Conservation (phyloP, 2,329 filamentous ascomycete genomes). For the Xylariomycetidae sp. region DNA sequence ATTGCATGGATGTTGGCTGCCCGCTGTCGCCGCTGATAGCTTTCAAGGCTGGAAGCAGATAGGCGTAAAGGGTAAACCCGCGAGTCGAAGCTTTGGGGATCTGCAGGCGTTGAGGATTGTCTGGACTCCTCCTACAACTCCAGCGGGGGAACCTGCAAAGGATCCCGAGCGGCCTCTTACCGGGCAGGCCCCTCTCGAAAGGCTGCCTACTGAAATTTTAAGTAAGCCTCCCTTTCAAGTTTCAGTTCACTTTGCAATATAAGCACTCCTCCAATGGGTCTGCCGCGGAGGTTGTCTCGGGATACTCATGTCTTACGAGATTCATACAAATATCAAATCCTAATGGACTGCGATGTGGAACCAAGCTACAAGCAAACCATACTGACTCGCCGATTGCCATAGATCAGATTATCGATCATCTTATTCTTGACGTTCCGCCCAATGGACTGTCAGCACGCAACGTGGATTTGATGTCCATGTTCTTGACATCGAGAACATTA, state of each 20-base stretch:
- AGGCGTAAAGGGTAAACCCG: slow-evolving; percentile 52
- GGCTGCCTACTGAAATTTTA: slow-evolving; percentile 64
- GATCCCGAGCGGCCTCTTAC: slow-evolving; percentile 30
- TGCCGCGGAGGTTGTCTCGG: too few species aligned
- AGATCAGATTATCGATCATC: slow-evolving; percentile 71
- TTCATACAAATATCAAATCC: too few species aligned
- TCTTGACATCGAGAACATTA: slow-evolving; percentile 70
- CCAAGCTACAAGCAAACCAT: too few species aligned
- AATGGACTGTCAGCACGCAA: slow-evolving; percentile 74
- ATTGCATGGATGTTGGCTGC: slow-evolving; percentile 55
- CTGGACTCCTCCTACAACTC: slow-evolving; percentile 41
- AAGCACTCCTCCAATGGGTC: too few species aligned
- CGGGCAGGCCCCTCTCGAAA: slow-evolving; percentile 59
- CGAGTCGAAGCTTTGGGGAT: slow-evolving; percentile 59
- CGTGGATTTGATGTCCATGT: slow-evolving; percentile 69
- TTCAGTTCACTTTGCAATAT: slow-evolving; percentile 11
- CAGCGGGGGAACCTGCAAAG: slow-evolving; percentile 25
- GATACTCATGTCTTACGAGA: too few species aligned
- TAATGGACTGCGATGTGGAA: too few species aligned
- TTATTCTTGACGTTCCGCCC: slow-evolving; percentile 69
- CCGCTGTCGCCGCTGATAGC: slow-evolving; percentile 42
- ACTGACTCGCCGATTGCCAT: too few species aligned
- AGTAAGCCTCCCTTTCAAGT: slow-evolving; percentile 45
- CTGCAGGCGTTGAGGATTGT: slow-evolving; percentile 51
- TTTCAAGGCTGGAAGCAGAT: slow-evolving; percentile 62